Conservation (phyloP, 345 rosid species). For the Pistacia atlantica region DNA sequence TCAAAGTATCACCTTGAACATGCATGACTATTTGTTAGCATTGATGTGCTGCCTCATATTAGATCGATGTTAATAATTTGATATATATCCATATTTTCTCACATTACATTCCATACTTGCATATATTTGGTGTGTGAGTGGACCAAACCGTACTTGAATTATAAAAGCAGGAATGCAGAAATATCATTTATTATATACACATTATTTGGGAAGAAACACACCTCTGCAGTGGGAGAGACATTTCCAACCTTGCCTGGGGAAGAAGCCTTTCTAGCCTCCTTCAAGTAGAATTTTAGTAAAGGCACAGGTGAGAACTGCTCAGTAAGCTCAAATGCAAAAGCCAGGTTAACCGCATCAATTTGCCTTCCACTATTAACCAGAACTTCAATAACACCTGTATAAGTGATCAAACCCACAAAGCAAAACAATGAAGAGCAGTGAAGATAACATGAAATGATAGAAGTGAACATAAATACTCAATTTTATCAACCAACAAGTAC, state of each 20-base stretch:
- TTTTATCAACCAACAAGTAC: neutral
- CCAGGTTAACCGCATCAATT: constrained; percentile 96
- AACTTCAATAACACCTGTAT: constrained; percentile 82
- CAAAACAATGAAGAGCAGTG: neutral
- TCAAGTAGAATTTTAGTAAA: constrained; percentile 79
- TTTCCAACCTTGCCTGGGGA: constrained; percentile 66
- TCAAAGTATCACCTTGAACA: neutral
- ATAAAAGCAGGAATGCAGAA: neutral
- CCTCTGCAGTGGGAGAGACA: constrained; percentile 68
- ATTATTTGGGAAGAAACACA: constrained; percentile 24
- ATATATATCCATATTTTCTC: neutral
- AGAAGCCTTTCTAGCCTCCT: constrained; percentile 72
- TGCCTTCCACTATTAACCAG: constrained; percentile 86
- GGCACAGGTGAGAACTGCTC: constrained; percentile 81
- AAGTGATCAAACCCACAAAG: constrained; percentile 9
- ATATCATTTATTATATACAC: neutral
- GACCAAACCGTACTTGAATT: neutral
- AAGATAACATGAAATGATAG: constrained; percentile 15
- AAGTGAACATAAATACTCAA: constrained; percentile 7
- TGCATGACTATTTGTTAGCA: neutral
- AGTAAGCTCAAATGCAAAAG: constrained; percentile 91
- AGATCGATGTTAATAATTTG: neutral
- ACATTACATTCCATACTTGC: neutral
- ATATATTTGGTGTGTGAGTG: neutral
- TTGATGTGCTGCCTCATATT: neutral